Base-by-base conservation (phyloP, 371 early-diverging fungal genomes). In the Syncephalis plumigaleata region DNA sequence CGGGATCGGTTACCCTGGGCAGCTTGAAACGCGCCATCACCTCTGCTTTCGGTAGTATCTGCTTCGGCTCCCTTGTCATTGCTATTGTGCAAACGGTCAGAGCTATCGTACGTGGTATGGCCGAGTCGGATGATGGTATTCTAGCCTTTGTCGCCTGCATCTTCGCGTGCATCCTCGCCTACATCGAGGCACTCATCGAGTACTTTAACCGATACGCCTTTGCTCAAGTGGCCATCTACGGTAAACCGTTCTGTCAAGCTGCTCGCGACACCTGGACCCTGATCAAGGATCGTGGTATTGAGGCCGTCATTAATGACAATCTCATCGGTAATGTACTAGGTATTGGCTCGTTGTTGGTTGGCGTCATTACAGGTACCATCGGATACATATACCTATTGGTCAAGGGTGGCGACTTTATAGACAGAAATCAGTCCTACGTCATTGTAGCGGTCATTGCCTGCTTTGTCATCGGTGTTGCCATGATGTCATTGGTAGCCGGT, bases 161-260 rank as follows among this genome's bases (percentile, higher is more conserved):
- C 40, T 58, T 65, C 17, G 66, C 62, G 44, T 78, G 77, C 46
- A 64, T 78, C 23, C 62, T 78, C 17, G 62, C 71, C 1, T 63
- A 63, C 42, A 69, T 78, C 26, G 66, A 76, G 56, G 64, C 54
- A 15, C 50, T 77, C 37, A 65, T 68, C 38, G 75, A 76, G 66
- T 84, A 78, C 71, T 81, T 88, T 58, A 88, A 79, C 59, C 72
- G 79, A 61, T 92, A 88, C 65, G 93, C 92, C 2, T 93, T 83
- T 55, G 76, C 82, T 22, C 79, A 90, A 46, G 62, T 50, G 55
- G 95, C 95, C 38, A 84, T 97, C 27, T 93, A 92, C 53, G 98
- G 98, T 38, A 79, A 87, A 58, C 68, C 85, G 16, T 96, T 83
- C 58, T 66, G 82, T 49, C 65, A 65, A 26, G 84, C 93, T 5